Evolutionary conservation across 495 filamentous ascomycete genomes (phyloP).

Genomic region (Aspergillus bertholletiae): DNA sequence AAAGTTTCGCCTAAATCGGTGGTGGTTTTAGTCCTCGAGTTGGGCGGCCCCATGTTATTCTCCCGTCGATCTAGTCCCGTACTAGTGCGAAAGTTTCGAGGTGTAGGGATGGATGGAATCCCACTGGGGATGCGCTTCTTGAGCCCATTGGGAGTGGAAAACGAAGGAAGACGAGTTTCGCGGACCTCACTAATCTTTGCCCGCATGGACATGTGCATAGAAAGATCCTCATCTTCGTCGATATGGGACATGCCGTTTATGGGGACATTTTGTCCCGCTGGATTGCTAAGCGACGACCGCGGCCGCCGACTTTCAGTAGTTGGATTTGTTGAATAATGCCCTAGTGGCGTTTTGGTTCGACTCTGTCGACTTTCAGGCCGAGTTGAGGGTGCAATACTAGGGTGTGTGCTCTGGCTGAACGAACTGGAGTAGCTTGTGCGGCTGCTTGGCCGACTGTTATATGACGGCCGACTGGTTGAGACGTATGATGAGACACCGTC

Average conservation of each 20-base stretch:
- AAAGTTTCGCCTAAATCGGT: conserved; percentile 68
- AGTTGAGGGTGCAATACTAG: conserved; percentile 23
- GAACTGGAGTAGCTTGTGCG: conserved; percentile 44
- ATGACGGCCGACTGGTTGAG: conserved; percentile 46
- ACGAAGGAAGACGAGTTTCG: conserved; percentile 32
- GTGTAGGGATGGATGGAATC: conserved; percentile 46
- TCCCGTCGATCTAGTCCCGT: conserved; percentile 41
- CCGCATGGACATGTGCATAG: conserved; percentile 35
- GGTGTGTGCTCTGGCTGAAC: conserved; percentile 40
- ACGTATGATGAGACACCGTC: conserved; percentile 43
- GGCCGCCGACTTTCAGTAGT: conserved; percentile 44
- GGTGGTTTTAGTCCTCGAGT: conserved; percentile 41
- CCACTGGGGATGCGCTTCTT: conserved; percentile 55
- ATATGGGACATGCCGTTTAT: conserved; percentile 40
- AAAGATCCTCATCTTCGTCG: conserved; percentile 38
- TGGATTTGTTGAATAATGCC: conserved; percentile 46
- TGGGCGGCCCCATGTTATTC: conserved; percentile 53
- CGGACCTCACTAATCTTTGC: conserved; percentile 22
- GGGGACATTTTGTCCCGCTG: conserved; percentile 28
- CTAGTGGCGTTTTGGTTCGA: conserved; percentile 61
- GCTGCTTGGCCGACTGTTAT: conserved; percentile 47
- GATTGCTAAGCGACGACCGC: conserved; percentile 46
- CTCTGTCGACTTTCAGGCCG: conserved; percentile 70
- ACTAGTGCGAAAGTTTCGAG: conserved; percentile 48
- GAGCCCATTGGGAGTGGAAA: conserved; percentile 30